Percentiles rank a stretch among this genome's conserved stretches.
Conservation (phyloP, 441 rosid genomes). For the Manihot esculenta region DNA sequence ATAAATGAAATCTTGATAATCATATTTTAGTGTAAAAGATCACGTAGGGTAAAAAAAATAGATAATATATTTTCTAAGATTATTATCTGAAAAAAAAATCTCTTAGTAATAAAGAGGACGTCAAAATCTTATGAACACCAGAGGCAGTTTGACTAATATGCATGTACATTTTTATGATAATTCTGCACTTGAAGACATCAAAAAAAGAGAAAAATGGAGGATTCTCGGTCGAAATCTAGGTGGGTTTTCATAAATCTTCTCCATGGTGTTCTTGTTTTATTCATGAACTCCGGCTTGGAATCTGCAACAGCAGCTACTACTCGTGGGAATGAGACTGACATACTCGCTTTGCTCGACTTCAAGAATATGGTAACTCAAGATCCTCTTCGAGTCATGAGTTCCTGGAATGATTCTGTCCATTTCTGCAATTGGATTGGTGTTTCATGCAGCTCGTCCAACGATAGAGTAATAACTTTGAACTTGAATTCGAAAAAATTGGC, state of each 20-base stretch:
- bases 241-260: not conserved
- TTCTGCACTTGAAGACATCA: no score
- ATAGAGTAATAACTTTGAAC: conserved; percentile 32
- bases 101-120: no score
- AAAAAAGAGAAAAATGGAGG: not conserved
- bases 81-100: no score
- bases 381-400: conserved; percentile 31
- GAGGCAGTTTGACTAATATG: no score
- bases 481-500: conserved; percentile 29
- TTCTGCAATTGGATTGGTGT: conserved; percentile 49
- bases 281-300: not conserved
- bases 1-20: no score
- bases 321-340: conserved; percentile 25
- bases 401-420: conserved; percentile 41
- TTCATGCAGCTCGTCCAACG: conserved; percentile 24
- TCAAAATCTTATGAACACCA: no score
- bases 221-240: not conserved
- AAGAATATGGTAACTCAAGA: conserved; percentile 36
- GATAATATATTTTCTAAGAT: no score
- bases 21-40: no score
- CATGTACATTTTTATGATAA: no score
- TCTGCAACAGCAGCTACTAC: conserved; percentile 1
- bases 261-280: conserved; percentile 3
- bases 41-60: no score
- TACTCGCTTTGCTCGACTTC: conserved; percentile 34